These are phyloP conservation scores for Blastobotrys chiropterorum DNA, from an alignment of 805 yeast species.

Conservation along the genomic window DNA sequence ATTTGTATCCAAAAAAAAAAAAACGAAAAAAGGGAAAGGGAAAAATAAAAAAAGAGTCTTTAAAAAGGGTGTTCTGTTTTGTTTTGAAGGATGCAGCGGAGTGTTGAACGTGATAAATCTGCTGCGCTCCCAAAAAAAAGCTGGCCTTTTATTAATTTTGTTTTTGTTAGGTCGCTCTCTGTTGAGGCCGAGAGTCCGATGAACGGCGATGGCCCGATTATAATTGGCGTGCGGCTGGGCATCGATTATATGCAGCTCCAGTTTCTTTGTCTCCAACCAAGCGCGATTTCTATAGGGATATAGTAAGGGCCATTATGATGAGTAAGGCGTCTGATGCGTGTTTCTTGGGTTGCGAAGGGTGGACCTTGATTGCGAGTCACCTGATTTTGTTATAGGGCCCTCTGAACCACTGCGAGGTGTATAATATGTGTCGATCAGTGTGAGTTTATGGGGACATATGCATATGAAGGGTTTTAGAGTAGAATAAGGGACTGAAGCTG, in stretches of 20 bases:
- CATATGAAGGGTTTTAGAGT: no score
- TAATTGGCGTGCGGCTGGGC: not conserved
- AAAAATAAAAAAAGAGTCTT: not conserved
- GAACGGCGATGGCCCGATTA: not conserved
- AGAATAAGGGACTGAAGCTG: no score
- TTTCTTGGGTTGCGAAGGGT: no score
- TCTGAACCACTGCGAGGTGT: no score
- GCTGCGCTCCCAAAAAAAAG: not conserved
- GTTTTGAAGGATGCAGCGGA: not conserved
- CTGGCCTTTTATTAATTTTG: not conserved
- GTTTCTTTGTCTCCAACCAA: no score
- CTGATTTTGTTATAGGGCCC: no score
- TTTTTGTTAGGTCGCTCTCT: not conserved
- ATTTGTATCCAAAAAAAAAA: not conserved
- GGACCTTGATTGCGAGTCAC: no score
- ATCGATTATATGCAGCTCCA: no score
- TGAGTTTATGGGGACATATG: no score
- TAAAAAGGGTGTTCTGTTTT: not conserved
- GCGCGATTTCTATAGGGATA: not conserved
- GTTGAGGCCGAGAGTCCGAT: not conserved
- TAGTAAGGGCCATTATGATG: no score
- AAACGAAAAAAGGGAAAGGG: not conserved
- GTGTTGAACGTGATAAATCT: not conserved
- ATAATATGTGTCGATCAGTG: no score
- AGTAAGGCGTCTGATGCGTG: no score